Evolutionary conservation across 108 stramenopile genomes (phyloP), one percentile per base, ranked within the genome.

Genomic region (Cylindrotheca fusiformis): DNA sequence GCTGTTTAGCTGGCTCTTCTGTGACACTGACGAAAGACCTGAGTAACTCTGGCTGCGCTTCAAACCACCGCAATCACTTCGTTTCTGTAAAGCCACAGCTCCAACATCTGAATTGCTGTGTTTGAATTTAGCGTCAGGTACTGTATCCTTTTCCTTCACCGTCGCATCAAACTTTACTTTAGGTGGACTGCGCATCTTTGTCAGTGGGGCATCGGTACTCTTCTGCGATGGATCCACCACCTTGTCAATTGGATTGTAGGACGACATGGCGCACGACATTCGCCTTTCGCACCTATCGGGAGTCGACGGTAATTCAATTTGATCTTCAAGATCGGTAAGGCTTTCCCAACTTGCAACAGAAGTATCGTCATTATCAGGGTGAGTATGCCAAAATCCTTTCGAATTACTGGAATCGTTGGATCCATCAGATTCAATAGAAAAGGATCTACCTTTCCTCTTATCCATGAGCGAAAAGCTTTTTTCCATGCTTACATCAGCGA

Each of bases 11-110:
- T 61, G 23, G n/a, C 32, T 46, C 47, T 25, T 55, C 57, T 41
- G 29, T 55, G 58, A 56, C 18, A 68, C 65, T 19, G 67, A 60
- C 31, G 84, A 79, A 52, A 85, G 67, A 6, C 78, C 84, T 21
- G 87, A 82, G 68, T 84, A 88, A 32, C 83, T 84, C 48, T 68
- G 63, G 32, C 67, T 67, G 27, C 79, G 63, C n/a, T 45, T 49
- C 63, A 77, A 71, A 29, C 52, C 53, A 17, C 14, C 50, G 21
- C 20, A 32, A 30, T 5, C 45, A 30, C 62, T 32, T 4, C 20
- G 30, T 52, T 28, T 18, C 8, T 3, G 44, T 10, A 28, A 14
- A 32, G 19, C 4, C 21, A 20, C 17, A 4, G 46, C 24, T 0
- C 46, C 65, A 4, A 45, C 44, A 32, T 55, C 55, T 4, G 65